Base-by-base conservation (phyloP, 2,329 filamentous ascomycete genomes). In the Neofusicoccum cordaticola region DNA sequence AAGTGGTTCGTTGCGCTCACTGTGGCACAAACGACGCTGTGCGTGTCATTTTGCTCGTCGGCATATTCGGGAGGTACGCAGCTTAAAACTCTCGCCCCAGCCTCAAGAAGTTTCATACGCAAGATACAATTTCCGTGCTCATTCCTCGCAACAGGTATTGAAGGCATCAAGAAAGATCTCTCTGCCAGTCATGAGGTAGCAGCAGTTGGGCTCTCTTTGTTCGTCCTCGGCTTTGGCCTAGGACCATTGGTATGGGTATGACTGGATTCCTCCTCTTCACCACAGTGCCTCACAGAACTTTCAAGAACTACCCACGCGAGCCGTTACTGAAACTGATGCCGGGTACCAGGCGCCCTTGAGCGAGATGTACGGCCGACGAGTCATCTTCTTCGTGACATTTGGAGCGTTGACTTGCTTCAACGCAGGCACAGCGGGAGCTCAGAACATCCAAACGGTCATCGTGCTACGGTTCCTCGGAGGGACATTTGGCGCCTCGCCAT, bases 381-480 rank as follows among this genome's bases (percentile, higher is more conserved):
- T 83, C 42, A 80, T 90, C 15, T 88, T 89, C 72, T 81, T 85
- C 68, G 74, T 80, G 57, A 87, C 85, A 3, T 88, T 87, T 69
- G 74, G 82, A 58, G 79, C 80, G 11, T 80, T 90, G 65, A 84
- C 84, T 1, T 82, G 82, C 1, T 90, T 90, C 72, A 88, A 85
- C 68, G 85, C 83, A 19, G 88, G 81, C 2, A 82, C 81, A 17
- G 84, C 85, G 1, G 87, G 83, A 7, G 78, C 84, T 0, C 77
- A 84, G 63, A 87, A 84, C 68, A 85, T 88, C 66, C 79, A 79
- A 53, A 84, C 85, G 1, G 78, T 92, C 2, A 76, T 91, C 34
- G 81, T 90, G 15, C 79, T 90, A 44, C 85, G 89, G 42, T 90
- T 91, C 78, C 85, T 90, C 58, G 82, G 84, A 3, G 90, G 89